Evolutionary conservation across 306 rosid genomes (phyloP), one percentile per base, ranked within the genome.

Genomic region (Citrullus mucosospermus): DNA sequence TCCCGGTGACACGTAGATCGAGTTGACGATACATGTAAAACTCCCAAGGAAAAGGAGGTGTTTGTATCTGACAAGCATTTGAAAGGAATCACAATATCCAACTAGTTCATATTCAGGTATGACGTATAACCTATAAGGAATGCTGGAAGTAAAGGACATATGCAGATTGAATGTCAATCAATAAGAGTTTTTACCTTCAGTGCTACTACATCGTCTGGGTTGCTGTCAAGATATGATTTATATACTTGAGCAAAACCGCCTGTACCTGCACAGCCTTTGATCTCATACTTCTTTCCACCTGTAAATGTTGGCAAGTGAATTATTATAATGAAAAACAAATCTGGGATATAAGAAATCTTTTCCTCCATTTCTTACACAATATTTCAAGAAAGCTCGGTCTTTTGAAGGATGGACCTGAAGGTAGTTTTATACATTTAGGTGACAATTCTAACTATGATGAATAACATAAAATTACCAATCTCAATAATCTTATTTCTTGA

Each of bases 191-290:
- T 67, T 82, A 92, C 98, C 96, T 92, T 95, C 53, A 95, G 84
- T 44, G 93, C 98, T 80, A 95, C 93, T 38, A 92, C 87, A 53
- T 88, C 89, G 61, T 95, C 90, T 20, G 97, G 90, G 81, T 89
- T 91, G 79, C 89, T 75, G 83, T 87, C 68, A 77, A 81, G 86
- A 78, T 81, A 83, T 81, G 97, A 97, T 88, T 86, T 95, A 75
- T 88, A 92, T 34, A 95, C 97, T 87, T 89, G 92, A 74, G 97
- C 97, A 86, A 95, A 95, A 78, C 96, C 96, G 20, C 97, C 98
- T 73, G 85, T 90, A 70, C 97, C 98, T 18, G 98, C 96, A 78
- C 93, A 91, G 38, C 97, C 97, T 84, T 83, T 95, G 82, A 95
- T 91, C 84, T 89, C 95, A 81, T 95, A 92, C 87, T 90, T 95